Evolutionary conservation across 1,284 basidiomycete species (phyloP).

Genomic region (Somion occarium): DNA sequence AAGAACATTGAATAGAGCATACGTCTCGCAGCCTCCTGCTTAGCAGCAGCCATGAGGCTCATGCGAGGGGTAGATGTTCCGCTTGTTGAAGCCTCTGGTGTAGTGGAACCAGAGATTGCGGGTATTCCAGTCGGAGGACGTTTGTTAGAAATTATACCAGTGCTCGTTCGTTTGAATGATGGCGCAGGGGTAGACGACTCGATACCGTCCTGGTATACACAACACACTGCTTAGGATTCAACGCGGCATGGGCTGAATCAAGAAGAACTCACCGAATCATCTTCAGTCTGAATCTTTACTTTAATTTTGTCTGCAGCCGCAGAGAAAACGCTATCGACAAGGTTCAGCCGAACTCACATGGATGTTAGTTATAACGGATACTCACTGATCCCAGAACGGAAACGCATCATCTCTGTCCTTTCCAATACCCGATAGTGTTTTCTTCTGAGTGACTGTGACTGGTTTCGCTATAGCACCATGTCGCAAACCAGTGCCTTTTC

Average conservation of each 20-base stretch:
- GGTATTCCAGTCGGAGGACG: slow-evolving; percentile 51
- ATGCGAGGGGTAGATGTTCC: slow-evolving; percentile 31
- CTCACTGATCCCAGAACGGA: slow-evolving; percentile 95
- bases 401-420: slow-evolving; percentile 91
- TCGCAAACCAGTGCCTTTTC: slow-evolving; percentile 73
- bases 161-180: slow-evolving; percentile 54
- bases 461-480: slow-evolving; percentile 67
- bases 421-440: slow-evolving; percentile 77
- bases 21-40: slow-evolving; percentile 72
- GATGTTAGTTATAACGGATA: slow-evolving; percentile 14
- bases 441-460: slow-evolving; percentile 79
- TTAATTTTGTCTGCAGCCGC: slow-evolving; percentile 76
- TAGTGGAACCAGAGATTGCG: slow-evolving; percentile 42
- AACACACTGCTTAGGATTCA: too few species aligned
- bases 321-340: slow-evolving; percentile 60
- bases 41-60: slow-evolving; percentile 61
- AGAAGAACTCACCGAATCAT: slow-evolving; percentile 32
- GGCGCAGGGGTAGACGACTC: slow-evolving; percentile 19
- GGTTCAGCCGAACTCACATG: neutral
- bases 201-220: slow-evolving; percentile 22
- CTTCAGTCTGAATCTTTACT: slow-evolving; percentile 58
- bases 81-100: slow-evolving; percentile 29
- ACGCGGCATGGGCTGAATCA: too few species aligned
- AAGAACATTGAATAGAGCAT: slow-evolving; percentile 80
- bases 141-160: slow-evolving; percentile 74